These are phyloP conservation scores for Ophiocordyceps unilateralis DNA, from an alignment of 2,329 filamentous ascomycete species.

Conservation along the genomic window DNA sequence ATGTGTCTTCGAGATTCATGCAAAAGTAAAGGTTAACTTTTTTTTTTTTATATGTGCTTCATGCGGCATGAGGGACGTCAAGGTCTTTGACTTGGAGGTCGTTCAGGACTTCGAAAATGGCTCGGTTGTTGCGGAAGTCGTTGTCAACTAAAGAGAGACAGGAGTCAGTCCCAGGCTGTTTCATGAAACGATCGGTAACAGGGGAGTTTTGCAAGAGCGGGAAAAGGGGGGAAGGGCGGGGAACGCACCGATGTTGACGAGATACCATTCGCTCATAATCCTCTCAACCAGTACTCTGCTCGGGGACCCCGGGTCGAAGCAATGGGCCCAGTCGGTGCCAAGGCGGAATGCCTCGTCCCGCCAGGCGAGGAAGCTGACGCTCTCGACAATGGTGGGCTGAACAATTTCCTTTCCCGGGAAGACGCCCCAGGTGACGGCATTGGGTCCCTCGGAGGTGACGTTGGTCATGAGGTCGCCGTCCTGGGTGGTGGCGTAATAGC, in stretches of 20 bases:
- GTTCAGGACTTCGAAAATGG: constrained; percentile 75
- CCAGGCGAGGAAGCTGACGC: constrained; percentile 94
- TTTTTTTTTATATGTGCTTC: neutral
- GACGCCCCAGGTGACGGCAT: constrained; percentile 98
- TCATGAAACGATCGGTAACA: too few species aligned
- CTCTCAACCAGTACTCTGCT: constrained; percentile 65
- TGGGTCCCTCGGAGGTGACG: constrained; percentile 68
- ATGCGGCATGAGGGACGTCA: constrained; percentile 19
- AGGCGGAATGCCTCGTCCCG: constrained; percentile 94
- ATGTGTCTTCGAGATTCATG: too few species aligned
- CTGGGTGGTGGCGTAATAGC: constrained; percentile 87
- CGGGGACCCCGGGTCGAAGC: constrained; percentile 59
- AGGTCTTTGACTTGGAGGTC: constrained; percentile 54
- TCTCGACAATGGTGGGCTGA: constrained; percentile 99
- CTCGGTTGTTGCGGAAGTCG: constrained; percentile 74
- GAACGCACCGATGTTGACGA: constrained; percentile 78
- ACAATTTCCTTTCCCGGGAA: constrained; percentile 98
- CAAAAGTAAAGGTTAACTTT: too few species aligned
- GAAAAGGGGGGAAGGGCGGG: neutral
- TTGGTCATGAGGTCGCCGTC: constrained; percentile 71
- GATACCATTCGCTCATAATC: constrained; percentile 80
- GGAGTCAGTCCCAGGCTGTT: neutral
- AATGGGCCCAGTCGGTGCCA: constrained; percentile 86
- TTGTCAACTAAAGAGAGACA: constrained; percentile 58
- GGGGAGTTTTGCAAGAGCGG: too few species aligned